phyloP scores from a whole-genome alignment of 2,329 filamentous ascomycete species.

The Botrytis byssoidea region DNA sequence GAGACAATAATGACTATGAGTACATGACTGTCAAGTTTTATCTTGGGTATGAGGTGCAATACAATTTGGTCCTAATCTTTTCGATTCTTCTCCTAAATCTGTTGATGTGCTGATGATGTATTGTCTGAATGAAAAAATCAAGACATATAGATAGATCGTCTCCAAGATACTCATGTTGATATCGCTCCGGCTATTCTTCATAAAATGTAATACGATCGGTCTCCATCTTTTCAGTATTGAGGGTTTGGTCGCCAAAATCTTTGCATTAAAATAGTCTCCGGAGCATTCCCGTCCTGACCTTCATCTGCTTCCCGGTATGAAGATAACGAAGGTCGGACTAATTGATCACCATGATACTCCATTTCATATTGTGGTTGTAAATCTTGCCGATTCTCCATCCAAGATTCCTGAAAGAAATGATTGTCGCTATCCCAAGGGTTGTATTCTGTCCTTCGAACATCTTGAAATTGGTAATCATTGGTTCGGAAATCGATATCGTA shows the following conservation, averaged over 20 bases:
- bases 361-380: not conserved
- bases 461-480: not conserved
- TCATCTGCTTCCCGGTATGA: not conserved
- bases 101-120: not conserved
- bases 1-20: not conserved
- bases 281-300: not conserved
- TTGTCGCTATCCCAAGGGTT: not conserved
- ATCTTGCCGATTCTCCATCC: not conserved
- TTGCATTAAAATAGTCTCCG: not conserved
- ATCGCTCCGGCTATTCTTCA: not conserved
- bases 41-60: not conserved
- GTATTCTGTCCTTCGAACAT: not conserved
- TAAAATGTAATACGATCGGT: not conserved
- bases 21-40: not conserved
- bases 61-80: not conserved
- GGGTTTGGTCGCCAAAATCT: slow-evolving; percentile 28
- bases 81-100: not conserved
- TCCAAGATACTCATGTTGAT: not conserved
- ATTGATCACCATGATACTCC: not conserved
- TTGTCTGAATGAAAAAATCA: not conserved
- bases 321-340: not conserved
- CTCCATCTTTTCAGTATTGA: slow-evolving; percentile 24
- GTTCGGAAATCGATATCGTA: not conserved
- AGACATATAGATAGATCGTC: not conserved
- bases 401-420: not conserved